Evolutionary conservation across 306 rosid genomes (phyloP).

Genomic region (Vachellia pachyceras): DNA sequence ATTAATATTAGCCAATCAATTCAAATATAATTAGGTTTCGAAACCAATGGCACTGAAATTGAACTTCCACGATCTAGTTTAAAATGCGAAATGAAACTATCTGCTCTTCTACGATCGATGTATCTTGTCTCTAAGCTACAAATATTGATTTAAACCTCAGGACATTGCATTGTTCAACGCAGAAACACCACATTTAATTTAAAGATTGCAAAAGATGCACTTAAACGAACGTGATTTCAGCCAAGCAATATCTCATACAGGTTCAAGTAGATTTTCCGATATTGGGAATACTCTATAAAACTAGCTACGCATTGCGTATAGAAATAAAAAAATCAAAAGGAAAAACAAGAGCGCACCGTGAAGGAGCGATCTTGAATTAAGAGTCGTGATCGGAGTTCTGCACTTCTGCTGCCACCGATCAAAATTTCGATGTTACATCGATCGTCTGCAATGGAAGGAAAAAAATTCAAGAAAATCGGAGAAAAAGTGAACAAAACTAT

Average conservation of each 20-base stretch:
- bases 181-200: background rate
- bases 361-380: slow-evolving; percentile 28
- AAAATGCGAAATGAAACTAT: background rate
- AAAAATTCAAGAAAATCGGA: background rate
- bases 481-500: background rate
- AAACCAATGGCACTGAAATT: too few species aligned
- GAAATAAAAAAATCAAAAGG: background rate
- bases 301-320: background rate
- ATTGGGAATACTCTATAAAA: slow-evolving; percentile 28
- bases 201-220: too few species aligned
- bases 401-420: slow-evolving; percentile 19
- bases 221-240: slow-evolving; percentile 5
- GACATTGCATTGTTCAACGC: background rate
- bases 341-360: background rate
- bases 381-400: slow-evolving; percentile 5
- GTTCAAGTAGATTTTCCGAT: background rate
- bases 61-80: too few species aligned
- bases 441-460: too few species aligned
- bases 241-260: background rate
- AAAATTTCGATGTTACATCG: background rate
- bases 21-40: too few species aligned
- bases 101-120: background rate
- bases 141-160: background rate
- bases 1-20: too few species aligned
- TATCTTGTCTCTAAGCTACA: background rate